Evolutionary conservation across 2,329 filamentous ascomycete species (phyloP).

Genomic region (Hymenoscyphus infarciens): DNA sequence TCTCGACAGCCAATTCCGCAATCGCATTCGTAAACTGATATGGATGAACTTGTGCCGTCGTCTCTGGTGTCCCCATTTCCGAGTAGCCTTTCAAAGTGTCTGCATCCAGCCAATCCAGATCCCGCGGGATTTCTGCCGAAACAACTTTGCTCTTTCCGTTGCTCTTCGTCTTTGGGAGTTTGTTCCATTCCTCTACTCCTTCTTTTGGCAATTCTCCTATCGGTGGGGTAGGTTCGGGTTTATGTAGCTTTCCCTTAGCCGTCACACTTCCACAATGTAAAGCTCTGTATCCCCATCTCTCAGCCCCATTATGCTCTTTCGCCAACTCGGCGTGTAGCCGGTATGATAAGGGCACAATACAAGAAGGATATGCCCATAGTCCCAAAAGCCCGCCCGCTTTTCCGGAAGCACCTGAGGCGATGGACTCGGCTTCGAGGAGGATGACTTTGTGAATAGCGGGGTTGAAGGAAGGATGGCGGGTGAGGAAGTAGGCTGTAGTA

Average conservation of each 20-base stretch:
- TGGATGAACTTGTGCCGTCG: constrained; percentile 92
- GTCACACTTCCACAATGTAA: constrained; percentile 62
- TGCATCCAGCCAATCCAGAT: constrained; percentile 80
- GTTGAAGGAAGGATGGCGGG: constrained; percentile 78
- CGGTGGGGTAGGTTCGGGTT: neutral
- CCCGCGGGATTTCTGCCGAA: constrained; percentile 63
- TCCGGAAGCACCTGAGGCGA: constrained; percentile 89
- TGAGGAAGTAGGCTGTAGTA: constrained; percentile 87
- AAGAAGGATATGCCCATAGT: constrained; percentile 84
- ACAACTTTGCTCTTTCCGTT: constrained; percentile 46
- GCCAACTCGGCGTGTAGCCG: constrained; percentile 78
- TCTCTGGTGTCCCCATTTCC: constrained; percentile 75
- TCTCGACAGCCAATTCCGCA: constrained; percentile 68
- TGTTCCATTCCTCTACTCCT: constrained; percentile 50
- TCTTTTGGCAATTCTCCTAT: constrained; percentile 11
- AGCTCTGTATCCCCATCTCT: constrained; percentile 81
- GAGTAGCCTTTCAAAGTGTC: constrained; percentile 67
- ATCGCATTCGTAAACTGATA: constrained; percentile 86
- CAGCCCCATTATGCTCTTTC: constrained; percentile 73
- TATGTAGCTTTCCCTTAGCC: constrained; percentile 26
- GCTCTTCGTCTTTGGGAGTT: constrained; percentile 52
- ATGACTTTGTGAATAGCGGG: constrained; percentile 73
- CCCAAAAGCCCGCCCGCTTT: constrained; percentile 91
- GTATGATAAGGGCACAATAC: constrained; percentile 83
- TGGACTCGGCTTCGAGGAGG: constrained; percentile 77